These are phyloP conservation scores for Cryptosporidium ryanae DNA, from an alignment of 169 alveolate species.

Conservation along the genomic window DNA sequence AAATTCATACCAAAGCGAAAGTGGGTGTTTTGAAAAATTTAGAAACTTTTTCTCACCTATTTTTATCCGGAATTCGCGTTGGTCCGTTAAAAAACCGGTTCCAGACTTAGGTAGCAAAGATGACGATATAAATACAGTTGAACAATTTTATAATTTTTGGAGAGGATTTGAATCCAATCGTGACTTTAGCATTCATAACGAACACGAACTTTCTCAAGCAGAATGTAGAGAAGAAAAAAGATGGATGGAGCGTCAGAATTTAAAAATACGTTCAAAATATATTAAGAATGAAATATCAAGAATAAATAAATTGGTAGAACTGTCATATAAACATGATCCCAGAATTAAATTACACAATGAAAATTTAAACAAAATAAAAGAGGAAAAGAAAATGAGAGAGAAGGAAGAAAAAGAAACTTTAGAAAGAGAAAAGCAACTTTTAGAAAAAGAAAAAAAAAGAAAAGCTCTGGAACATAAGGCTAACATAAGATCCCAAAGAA, in stretches of 20 bases:
- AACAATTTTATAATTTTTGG: conserved; percentile 92
- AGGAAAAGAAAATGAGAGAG: conserved; percentile 79
- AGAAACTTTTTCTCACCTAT: conserved; percentile 83
- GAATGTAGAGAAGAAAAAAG: conserved; percentile 93
- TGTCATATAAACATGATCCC: conserved; percentile 90
- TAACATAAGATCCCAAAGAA: conserved; percentile 76
- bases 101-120: conserved; percentile 90
- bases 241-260: conserved; percentile 94
- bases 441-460: conserved; percentile 75
- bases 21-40: conserved; percentile 80
- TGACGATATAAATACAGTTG: conserved; percentile 86
- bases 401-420: conserved; percentile 81
- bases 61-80: conserved; percentile 84
- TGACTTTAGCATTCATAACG: conserved; percentile 91
- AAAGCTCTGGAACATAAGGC: conserved; percentile 73
- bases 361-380: conserved; percentile 81
- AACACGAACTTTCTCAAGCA: conserved; percentile 91
- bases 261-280: conserved; percentile 88
- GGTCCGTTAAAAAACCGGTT: conserved; percentile 92
- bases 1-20: conserved; percentile 80
- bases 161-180: conserved; percentile 90
- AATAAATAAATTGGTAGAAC: conserved; percentile 89
- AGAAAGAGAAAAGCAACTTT: conserved; percentile 69
- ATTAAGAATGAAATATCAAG: conserved; percentile 89
- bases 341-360: conserved; percentile 82